phyloP scores from a whole-genome alignment of 495 filamentous ascomycete species.

The Lindgomyces ingoldianus region DNA sequence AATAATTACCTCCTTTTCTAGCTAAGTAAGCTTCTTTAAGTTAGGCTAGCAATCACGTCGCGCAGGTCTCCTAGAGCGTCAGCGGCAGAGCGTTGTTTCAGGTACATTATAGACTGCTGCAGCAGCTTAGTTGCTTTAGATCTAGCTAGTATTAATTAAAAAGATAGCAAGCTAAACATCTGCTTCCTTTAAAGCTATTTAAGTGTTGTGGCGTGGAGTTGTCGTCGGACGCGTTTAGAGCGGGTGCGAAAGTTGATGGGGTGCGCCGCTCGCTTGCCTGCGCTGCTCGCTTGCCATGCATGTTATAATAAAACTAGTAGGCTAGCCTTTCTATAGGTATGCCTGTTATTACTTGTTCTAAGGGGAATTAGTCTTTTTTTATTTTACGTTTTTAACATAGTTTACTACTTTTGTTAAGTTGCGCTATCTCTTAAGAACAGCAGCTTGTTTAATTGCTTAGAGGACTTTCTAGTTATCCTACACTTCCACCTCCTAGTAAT shows the following conservation, averaged over 20 bases:
- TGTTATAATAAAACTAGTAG: not conserved
- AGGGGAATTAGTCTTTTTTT: no score
- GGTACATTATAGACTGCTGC: slow-evolving; percentile 17
- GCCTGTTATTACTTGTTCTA: no score
- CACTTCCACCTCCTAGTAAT: no score
- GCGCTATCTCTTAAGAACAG: no score
- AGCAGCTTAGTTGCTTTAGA: slow-evolving; percentile 12
- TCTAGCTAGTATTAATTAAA: slow-evolving; percentile 17
- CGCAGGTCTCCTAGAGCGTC: slow-evolving; percentile 16
- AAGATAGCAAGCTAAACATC: slow-evolving; percentile 28
- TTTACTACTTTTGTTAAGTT: no score
- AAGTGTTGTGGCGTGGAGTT: not conserved
- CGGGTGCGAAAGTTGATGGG: slow-evolving; percentile 12
- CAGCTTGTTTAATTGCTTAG: no score
- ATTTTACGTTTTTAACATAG: no score
- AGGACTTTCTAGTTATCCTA: no score
- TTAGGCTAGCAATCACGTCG: no score
- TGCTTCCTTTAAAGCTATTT: slow-evolving; percentile 14
- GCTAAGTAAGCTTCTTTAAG: no score
- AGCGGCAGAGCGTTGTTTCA: slow-evolving; percentile 6
- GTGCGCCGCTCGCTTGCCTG: slow-evolving; percentile 17
- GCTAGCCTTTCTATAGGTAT: no score
- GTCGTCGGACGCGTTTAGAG: slow-evolving; percentile 3
- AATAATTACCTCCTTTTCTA: slow-evolving; percentile 30
- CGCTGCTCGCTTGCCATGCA: not conserved